Evolutionary conservation across 2,329 filamentous ascomycete genomes (phyloP), one percentile per base, ranked within the genome.

Genomic region (Alternaria gansuensis): DNA sequence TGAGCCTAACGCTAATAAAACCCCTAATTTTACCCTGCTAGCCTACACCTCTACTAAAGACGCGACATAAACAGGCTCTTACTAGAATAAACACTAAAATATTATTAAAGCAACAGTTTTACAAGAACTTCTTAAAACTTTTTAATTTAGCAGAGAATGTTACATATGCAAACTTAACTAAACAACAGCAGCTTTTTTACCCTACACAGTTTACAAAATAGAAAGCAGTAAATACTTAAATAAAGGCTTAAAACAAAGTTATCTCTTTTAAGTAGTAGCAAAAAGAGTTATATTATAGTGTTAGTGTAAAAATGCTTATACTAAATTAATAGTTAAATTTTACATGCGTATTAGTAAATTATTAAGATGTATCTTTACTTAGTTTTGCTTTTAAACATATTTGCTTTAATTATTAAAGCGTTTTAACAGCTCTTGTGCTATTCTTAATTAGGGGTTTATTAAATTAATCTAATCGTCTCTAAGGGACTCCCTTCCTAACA

Each of bases 391-490:
- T 10, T 46, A n/a, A 26, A 39, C 24, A 26, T 45, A 26, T 23
- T 53, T 45, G 11, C 41, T 21, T 50, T n/a, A 13, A 44, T 40
- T 39, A 13, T 39, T 41, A n/a, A 31, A 44, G n/a, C 90, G 59
- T 97, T 97, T 79, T 97, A 91, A 91, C 91, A 92, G 74, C 90
- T 97, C 85, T 90, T 92, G 70, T 97, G 92, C 78, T 89, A 86
- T 67, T 88, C 87, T 55, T 84, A 85, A 45, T 82, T 88, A 65
- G 91, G 88, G 62, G 76, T 91, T 57, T 90, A 87, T 49, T 86
- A 91, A 57, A 82, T 96, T 39, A 92, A 97, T 73, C 92, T 92
- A 17, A 82, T 97, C 55, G 83, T 95, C 55, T 83, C 86, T 58
- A 84, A 84, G 3, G 88, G 87, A 49, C 68, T 71, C 23, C 63